A percentile compares a stretch with the other conserved stretches of the same genome.
phyloP scores from a whole-genome alignment of 768 basidiomycete species.

The Symmetrospora coprosmae region DNA sequence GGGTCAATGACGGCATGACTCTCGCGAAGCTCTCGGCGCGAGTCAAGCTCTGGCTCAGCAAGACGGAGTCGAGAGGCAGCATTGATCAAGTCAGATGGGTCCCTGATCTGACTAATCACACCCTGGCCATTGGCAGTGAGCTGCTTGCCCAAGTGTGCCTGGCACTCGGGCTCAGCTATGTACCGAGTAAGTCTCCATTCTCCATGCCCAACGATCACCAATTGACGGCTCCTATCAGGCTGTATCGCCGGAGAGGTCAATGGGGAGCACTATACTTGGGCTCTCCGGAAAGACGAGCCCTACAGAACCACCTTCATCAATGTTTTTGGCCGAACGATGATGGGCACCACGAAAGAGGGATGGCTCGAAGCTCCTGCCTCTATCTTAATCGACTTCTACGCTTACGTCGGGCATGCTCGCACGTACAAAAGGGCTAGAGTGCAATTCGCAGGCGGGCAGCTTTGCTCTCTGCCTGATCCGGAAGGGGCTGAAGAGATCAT shows the following conservation, averaged over 20 bases:
- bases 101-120: constrained; percentile 12
- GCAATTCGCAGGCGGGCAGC: too few relatives aligned
- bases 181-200: neutral
- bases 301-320: too few relatives aligned
- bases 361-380: too few relatives aligned
- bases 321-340: too few relatives aligned
- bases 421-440: too few relatives aligned
- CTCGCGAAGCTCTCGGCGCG: neutral
- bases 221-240: neutral
- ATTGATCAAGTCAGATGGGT: neutral
- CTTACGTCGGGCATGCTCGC: neutral
- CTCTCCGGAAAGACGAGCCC: neutral
- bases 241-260: neutral
- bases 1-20: neutral
- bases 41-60: neutral
- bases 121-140: neutral
- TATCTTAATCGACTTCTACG: neutral
- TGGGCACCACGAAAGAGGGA: too few relatives aligned
- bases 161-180: neutral
- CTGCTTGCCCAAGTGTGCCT: neutral
- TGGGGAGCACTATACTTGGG: neutral
- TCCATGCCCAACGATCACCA: neutral
- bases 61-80: neutral
- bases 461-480: too few relatives aligned
- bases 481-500: neutral